phyloP scores from a whole-genome alignment of 2,329 filamentous ascomycete species.

The Colletotrichum tamarilloi region DNA sequence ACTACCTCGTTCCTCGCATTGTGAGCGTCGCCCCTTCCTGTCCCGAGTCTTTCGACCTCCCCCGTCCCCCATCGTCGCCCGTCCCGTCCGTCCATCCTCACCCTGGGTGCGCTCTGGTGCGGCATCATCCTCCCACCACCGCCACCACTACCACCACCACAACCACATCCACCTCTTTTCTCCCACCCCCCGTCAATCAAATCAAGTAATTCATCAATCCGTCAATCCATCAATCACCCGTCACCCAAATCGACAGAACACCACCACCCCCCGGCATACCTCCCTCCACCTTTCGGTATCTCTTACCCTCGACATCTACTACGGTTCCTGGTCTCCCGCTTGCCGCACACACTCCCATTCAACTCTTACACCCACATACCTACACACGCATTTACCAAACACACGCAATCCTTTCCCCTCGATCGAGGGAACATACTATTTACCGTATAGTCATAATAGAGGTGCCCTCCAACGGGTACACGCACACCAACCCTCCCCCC shows the following conservation, averaged over 20 bases:
- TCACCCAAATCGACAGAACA: background rate
- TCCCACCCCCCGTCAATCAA: background rate
- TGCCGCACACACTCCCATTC: background rate
- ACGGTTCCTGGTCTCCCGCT: slow-evolving; percentile 22
- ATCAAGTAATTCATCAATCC: background rate
- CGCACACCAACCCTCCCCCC: background rate
- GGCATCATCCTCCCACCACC: background rate
- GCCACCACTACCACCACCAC: background rate
- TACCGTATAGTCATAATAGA: background rate
- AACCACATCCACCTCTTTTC: background rate
- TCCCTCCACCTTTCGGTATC: background rate
- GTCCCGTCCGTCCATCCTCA: background rate
- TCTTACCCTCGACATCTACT: background rate
- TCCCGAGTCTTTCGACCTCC: background rate
- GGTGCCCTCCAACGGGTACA: background rate
- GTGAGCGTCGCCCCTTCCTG: background rate
- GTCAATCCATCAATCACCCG: background rate
- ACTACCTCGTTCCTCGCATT: background rate
- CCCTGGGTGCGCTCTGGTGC: background rate
- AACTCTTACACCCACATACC: background rate
- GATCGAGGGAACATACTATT: background rate
- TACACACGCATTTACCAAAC: slow-evolving; percentile 2
- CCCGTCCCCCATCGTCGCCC: background rate
- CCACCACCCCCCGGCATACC: background rate
- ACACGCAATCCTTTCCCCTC: background rate